Conservation (phyloP, 805 yeast species). For the Zygosaccharomyces pseudorouxii region DNA sequence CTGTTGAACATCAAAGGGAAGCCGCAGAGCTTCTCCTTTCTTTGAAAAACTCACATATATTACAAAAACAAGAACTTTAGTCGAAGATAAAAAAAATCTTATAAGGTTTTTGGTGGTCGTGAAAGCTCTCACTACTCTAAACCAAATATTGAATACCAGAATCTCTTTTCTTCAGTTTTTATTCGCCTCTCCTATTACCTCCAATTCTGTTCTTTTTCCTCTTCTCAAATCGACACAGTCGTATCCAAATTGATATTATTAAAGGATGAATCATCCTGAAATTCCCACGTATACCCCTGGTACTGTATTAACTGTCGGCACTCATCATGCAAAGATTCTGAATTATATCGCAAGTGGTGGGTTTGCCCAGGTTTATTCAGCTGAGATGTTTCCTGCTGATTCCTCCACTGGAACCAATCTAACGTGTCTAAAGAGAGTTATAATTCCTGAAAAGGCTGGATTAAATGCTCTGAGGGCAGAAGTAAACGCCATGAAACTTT, state of each 20-base stretch:
- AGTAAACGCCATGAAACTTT: conserved; percentile 93
- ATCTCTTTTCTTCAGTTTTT: neutral
- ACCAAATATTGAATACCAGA: neutral
- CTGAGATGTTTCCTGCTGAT: conserved; percentile 59
- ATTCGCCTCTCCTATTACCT: neutral
- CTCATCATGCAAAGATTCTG: conserved; percentile 64
- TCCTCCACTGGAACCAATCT: conserved; percentile 43
- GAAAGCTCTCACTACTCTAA: neutral
- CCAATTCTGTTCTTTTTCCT: neutral
- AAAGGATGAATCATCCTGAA: conserved; percentile 45
- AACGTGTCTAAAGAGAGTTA: conserved; percentile 92
- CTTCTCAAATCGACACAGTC: neutral
- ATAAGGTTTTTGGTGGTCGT: neutral
- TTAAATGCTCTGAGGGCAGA: conserved; percentile 84
- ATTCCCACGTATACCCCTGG: conserved; percentile 69
- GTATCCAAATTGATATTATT: neutral
- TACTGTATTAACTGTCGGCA: conserved; percentile 74
- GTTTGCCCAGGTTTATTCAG: conserved; percentile 90
- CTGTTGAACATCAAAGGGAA: neutral
- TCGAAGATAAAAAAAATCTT: neutral
- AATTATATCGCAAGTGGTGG: conserved; percentile 87
- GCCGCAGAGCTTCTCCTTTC: conserved; percentile 6
- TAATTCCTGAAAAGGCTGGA: conserved; percentile 84
- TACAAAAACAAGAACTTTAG: conserved; percentile 1
- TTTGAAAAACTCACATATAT: conserved; percentile 2